Conservation (phyloP, 768 basidiomycete genomes). For the Leucocoprinus birnbaumii region DNA sequence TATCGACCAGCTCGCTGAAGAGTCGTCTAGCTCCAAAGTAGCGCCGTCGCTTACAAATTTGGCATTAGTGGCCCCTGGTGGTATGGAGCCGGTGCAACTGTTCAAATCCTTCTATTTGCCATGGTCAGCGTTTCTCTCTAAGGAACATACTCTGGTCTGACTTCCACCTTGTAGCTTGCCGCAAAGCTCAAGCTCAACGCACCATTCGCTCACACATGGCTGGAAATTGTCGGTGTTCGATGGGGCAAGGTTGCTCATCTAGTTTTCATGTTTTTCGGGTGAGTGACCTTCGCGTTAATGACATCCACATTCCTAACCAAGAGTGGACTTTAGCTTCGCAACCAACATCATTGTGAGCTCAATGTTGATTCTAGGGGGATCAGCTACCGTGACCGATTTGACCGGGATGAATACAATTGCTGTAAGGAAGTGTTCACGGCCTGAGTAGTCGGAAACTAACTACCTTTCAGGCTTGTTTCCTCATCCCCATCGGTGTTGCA, state of each 20-base stretch:
- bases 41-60: conserved; percentile 82
- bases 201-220: conserved; percentile 83
- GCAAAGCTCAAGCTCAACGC: conserved; percentile 92
- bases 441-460: not conserved
- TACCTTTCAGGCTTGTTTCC: conserved; percentile 68
- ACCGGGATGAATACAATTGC: conserved; percentile 91
- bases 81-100: conserved; percentile 85
- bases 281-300: conserved; percentile 12
- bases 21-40: conserved; percentile 58
- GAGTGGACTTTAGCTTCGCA: conserved; percentile 48
- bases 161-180: conserved; percentile 52
- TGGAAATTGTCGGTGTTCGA: conserved; percentile 78
- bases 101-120: conserved; percentile 90
- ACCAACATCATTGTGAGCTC: conserved; percentile 93
- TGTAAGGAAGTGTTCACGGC: conserved; percentile 28
- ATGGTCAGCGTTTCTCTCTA: conserved; percentile 36
- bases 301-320: too few species aligned
- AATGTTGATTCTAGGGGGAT: conserved; percentile 77
- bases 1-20: not conserved
- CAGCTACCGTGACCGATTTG: conserved; percentile 83
- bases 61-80: conserved; percentile 88
- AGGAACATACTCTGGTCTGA: not conserved
- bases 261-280: conserved; percentile 89
- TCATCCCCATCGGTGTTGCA: conserved; percentile 84
- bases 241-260: conserved; percentile 83